Evolutionary conservation across 1,284 basidiomycete species (phyloP), one percentile per base, ranked within the genome.

Genomic region (Cryptococcus sp.): DNA sequence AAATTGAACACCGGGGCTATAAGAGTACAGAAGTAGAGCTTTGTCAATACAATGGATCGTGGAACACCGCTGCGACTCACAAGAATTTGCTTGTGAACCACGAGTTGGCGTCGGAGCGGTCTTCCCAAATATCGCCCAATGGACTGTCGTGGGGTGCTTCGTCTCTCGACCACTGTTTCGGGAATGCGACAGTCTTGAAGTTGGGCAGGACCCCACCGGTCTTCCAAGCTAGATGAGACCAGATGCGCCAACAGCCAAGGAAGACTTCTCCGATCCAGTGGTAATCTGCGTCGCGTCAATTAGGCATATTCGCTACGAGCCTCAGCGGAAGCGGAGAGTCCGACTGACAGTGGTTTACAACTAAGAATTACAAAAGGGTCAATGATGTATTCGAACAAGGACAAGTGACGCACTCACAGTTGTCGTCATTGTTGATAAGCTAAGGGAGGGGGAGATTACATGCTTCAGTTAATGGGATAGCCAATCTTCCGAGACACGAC

Each of bases 231-330:
- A 47, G 55, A 52, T 63, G 39, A 3, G 30, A 42, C 65, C 61
- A 66, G 19, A 62, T 50, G 6, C 68, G 54, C 66, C 66, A 69
- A 0, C 52, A 51, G 20, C 68, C 68, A 13, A 67, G 57, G 52
- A 69, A 65, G 27, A 58, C 64, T 46, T 69, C 68, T 22, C 68
- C 68, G 22, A 67, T 58, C 54, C 60, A 60, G 55, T 69, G 67
- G 53, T 69, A 69, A 58, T 67, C 63, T 65, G 42, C 38, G 10
- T 52, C 40, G 17, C 20, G 42, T 54, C 41, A 54, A 5, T 30
- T 38, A 4, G 25, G 25, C 25, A 25, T 6, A 25, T 25, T 25
- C 25, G 6, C 25, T 25, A 25, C 25, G 17, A 3, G 49, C 5
- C 41, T 19, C 41, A 42, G 41, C 19, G 43, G 17, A 15, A 30